Evolutionary conservation across 1,139 yeast genomes (phyloP).

Genomic region (Pichia norvegensis): DNA sequence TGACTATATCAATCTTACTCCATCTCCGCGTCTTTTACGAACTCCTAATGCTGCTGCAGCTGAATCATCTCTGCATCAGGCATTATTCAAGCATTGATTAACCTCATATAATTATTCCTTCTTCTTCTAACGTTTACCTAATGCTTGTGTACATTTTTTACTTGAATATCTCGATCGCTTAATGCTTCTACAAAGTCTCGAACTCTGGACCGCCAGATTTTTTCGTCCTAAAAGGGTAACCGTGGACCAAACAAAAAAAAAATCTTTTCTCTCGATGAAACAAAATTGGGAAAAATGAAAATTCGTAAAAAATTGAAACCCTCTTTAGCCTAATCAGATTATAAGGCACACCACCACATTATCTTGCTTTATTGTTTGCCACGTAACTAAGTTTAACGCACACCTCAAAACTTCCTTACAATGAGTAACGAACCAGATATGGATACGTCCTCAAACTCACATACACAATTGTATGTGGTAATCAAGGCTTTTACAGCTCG

Average conservation of each 20-base stretch:
- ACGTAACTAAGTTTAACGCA: neutral
- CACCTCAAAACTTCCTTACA: neutral
- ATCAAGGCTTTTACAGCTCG: constrained; percentile 83
- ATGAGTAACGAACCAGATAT: neutral
- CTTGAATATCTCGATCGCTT: no score
- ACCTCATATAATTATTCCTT: constrained; percentile 11
- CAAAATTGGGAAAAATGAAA: neutral
- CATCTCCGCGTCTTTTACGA: constrained; percentile 45
- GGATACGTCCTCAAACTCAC: constrained; percentile 1
- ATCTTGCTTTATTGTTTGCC: neutral
- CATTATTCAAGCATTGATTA: constrained; percentile 4
- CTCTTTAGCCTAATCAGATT: neutral
- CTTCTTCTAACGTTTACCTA: constrained; percentile 3
- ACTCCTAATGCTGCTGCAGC: constrained; percentile 19
- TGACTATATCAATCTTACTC: constrained; percentile 74
- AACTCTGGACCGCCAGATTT: constrained; percentile 1
- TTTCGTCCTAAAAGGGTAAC: neutral
- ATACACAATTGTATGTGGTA: constrained; percentile 34
- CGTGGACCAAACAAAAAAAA: neutral
- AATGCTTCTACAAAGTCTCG: neutral
- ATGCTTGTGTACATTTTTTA: constrained; percentile 5
- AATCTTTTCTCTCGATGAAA: neutral
- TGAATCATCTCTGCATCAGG: neutral
- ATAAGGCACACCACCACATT: neutral
- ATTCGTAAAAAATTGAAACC: neutral